Conservation (phyloP, 768 basidiomycete genomes). For the Gyrodon lividus region DNA sequence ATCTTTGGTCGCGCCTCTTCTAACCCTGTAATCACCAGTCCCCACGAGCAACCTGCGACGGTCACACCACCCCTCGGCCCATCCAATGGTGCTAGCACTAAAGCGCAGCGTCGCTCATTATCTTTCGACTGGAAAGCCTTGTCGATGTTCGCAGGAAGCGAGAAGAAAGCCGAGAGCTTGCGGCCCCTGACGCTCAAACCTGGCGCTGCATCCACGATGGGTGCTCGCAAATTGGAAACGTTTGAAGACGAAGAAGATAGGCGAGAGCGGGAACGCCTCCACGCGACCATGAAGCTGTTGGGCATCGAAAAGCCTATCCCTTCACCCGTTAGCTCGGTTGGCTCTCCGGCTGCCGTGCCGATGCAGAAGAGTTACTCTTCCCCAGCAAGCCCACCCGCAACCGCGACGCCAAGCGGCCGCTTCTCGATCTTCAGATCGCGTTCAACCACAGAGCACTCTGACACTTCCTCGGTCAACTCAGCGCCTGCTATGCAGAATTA, state of each 20-base stretch:
- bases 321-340: constrained; percentile 31
- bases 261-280: constrained; percentile 80
- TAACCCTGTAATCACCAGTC: constrained; percentile 39
- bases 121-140: constrained; percentile 85
- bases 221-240: constrained; percentile 79
- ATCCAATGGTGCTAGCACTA: constrained; percentile 31
- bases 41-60: constrained; percentile 22
- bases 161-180: constrained; percentile 63
- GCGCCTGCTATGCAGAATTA: constrained; percentile 37
- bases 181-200: constrained; percentile 76
- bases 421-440: constrained; percentile 72
- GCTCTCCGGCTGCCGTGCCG: constrained; percentile 32
- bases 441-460: constrained; percentile 43
- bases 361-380: constrained; percentile 43
- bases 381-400: constrained; percentile 31
- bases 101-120: constrained; percentile 66
- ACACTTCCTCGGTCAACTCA: constrained; percentile 50
- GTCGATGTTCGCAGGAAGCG: constrained; percentile 61
- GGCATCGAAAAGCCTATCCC: constrained; percentile 74
- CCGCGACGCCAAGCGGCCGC: constrained; percentile 39
- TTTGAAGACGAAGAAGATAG: constrained; percentile 92
- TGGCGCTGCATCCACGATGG: constrained; percentile 51
- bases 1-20: constrained; percentile 41
- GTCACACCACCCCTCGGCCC: constrained; percentile 21
- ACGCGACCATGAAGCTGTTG: constrained; percentile 93